A percentile compares a stretch with the other conserved stretches of the same genome.
These are phyloP conservation scores for Galium porrigens DNA, from an alignment of 305 asterid species.

Conservation along the genomic window DNA sequence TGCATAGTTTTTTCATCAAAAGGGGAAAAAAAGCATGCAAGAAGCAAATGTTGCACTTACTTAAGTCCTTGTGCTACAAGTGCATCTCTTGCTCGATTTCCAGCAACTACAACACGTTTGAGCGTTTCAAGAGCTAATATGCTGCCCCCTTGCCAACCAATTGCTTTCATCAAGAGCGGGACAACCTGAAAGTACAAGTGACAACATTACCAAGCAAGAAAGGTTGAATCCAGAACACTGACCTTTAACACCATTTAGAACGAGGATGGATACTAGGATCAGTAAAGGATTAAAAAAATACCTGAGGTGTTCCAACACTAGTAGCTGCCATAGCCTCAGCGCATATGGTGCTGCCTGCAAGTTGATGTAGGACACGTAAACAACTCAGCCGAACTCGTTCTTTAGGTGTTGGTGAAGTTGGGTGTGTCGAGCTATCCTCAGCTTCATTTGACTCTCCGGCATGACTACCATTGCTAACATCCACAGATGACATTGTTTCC, in stretches of 20 bases:
- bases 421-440: slow-evolving; percentile 42
- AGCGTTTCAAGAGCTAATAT: slow-evolving; percentile 96
- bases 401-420: slow-evolving; percentile 63
- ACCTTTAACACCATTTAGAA: not conserved
- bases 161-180: slow-evolving; percentile 95
- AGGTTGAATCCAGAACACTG: not conserved
- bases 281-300: slow-evolving; percentile 18
- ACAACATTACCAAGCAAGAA: slow-evolving; percentile 6
- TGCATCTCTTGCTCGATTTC: slow-evolving; percentile 96
- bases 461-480: slow-evolving; percentile 20
- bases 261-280: slow-evolving; percentile 5
- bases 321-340: slow-evolving; percentile 99
- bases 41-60: slow-evolving; percentile 28
- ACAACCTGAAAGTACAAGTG: slow-evolving; percentile 48
- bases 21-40: not conserved
- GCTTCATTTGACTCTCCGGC: slow-evolving; percentile 31
- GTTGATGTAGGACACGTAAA: slow-evolving; percentile 91
- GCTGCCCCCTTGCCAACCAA: slow-evolving; percentile 99
- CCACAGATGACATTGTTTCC: slow-evolving; percentile 76
- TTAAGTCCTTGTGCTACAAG: slow-evolving; percentile 97
- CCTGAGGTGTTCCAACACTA: slow-evolving; percentile 95
- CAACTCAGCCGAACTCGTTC: slow-evolving; percentile 96
- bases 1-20: not conserved
- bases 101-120: slow-evolving; percentile 91
- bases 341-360: slow-evolving; percentile 92